Base-by-base conservation (phyloP, 305 asterid species). In the Coffea humblotiana region DNA sequence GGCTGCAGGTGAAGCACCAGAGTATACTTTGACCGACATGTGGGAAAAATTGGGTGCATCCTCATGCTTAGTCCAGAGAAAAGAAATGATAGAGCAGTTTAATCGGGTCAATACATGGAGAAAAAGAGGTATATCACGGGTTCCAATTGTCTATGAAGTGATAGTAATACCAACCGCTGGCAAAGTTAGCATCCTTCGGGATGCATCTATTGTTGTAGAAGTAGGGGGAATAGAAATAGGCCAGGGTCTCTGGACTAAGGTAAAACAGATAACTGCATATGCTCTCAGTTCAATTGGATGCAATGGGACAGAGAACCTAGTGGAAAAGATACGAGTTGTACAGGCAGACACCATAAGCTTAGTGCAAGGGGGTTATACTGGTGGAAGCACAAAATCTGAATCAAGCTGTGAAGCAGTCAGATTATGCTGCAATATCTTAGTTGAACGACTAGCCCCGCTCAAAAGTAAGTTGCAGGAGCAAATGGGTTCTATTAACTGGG, bases 221-320 rank as follows among this genome's bases (percentile, higher is more conserved):
- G 91, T 93, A 72, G 97, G 95, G 65, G 97, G 97, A 37, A 84
- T 90, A 78, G 97, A 93, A 58, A 32, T 93, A 67, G 97, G 97
- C 43, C 97, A 91, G 84, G 97, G 97, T 84, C 92, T 93, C 29
- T 91, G 93, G 95, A 93, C 95, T 2, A 93, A 93, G 87, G 97
- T 91, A 52, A 89, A 82, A 82, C 95, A 93, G 83, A 89, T 86
- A 45, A 83, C 92, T 14, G 97, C 95, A 13, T 90, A 88, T 84
- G 92, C 88, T 77, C 89, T 91, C 15, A 47, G 95, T 85, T 81
- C 76, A 35, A 81, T 88, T 58, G 81, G 78, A 60, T 89, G 95
- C 78, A 89, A 82, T 74, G 92, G 90, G 70, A 79, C 79, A 2
- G 86, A 90, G 67, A 86, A 85, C n/a, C 81, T 93, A 37, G 90